Percentiles rank a stretch among this genome's conserved stretches.
phyloP scores from a whole-genome alignment of 495 filamentous ascomycete genomes.

The Lindgomyces ingoldianus region DNA sequence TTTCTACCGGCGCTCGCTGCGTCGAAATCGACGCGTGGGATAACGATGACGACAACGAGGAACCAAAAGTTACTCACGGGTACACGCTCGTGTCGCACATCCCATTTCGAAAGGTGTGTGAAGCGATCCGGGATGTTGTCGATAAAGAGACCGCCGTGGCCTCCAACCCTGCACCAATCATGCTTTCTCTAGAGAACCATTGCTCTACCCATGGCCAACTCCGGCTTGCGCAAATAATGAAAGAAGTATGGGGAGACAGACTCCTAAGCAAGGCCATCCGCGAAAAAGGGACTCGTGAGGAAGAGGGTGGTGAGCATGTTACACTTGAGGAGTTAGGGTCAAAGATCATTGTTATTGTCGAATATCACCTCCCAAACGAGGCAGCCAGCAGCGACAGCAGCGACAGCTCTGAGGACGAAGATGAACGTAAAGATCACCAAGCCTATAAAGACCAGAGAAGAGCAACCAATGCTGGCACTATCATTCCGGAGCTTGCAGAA shows the following conservation, averaged over 20 bases:
- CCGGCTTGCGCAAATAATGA: constrained; percentile 56
- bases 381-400: constrained; percentile 34
- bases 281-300: constrained; percentile 48
- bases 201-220: constrained; percentile 51
- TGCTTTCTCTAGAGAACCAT: constrained; percentile 59
- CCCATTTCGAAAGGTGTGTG: constrained; percentile 55
- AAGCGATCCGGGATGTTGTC: constrained; percentile 53
- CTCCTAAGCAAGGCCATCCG: constrained; percentile 51
- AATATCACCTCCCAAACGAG: constrained; percentile 56
- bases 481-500: constrained; percentile 56
- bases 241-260: constrained; percentile 54
- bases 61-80: constrained; percentile 60
- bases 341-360: constrained; percentile 58
- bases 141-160: constrained; percentile 49
- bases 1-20: constrained; percentile 54
- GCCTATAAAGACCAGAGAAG: constrained; percentile 50
- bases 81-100: constrained; percentile 59
- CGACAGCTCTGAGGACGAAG: constrained; percentile 46
- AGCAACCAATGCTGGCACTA: constrained; percentile 40
- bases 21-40: constrained; percentile 64
- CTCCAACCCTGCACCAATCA: constrained; percentile 49
- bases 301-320: constrained; percentile 49
- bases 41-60: constrained; percentile 49
- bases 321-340: constrained; percentile 51
- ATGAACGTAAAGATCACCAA: constrained; percentile 46